These are phyloP conservation scores for Coemansia pectinata DNA, from an alignment of 192 early-diverging fungal genomes.

Conservation along the genomic window DNA sequence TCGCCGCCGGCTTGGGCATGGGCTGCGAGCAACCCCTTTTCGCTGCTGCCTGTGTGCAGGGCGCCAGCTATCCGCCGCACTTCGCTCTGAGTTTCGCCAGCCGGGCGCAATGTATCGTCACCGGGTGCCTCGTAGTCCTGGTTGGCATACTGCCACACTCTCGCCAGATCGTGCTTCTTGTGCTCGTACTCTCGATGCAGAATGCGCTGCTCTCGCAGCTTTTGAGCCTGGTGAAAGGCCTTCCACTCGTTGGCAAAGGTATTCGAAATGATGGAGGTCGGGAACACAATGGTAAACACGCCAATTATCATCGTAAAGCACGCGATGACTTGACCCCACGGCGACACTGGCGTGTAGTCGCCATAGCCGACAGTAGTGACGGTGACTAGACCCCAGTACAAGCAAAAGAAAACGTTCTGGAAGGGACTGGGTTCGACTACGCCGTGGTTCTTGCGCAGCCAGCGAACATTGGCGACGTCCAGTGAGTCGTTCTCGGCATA, in stretches of 20 bases:
- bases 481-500: conserved; percentile 49
- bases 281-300: conserved; percentile 59
- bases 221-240: conserved; percentile 48
- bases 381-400: conserved; percentile 60
- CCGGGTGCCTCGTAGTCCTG: conserved; percentile 15
- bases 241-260: conserved; percentile 59
- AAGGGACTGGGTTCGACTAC: conserved; percentile 52
- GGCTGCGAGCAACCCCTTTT: background rate
- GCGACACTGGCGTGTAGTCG: conserved; percentile 56
- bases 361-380: conserved; percentile 61
- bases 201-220: conserved; percentile 30
- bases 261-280: conserved; percentile 60
- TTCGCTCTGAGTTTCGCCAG: background rate
- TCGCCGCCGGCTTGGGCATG: background rate
- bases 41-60: background rate
- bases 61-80: background rate
- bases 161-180: conserved; percentile 21
- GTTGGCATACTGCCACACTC: conserved; percentile 32
- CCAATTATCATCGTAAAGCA: conserved; percentile 58
- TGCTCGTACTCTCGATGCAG: conserved; percentile 28
- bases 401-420: conserved; percentile 55
- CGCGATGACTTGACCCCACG: conserved; percentile 53
- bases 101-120: background rate
- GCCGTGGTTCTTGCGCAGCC: conserved; percentile 48
- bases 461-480: conserved; percentile 23